Conservation (phyloP, 1,284 basidiomycete genomes). For the Heterobasidion parviporum region DNA sequence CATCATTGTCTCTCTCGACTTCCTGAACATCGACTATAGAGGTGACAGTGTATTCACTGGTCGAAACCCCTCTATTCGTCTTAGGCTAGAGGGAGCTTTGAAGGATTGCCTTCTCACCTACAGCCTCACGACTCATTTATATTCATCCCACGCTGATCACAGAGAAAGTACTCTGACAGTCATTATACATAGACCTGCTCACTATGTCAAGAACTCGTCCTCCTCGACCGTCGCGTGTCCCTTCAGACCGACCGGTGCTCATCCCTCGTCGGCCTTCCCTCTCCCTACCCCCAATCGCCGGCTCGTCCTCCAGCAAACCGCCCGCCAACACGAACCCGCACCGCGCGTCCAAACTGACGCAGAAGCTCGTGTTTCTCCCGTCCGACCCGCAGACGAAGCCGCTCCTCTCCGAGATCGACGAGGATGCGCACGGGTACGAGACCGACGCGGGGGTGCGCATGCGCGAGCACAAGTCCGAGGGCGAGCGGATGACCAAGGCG, state of each 20-base stretch:
- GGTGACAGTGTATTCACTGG: too few species aligned
- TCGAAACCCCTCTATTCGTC: too few species aligned
- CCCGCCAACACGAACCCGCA: conserved; percentile 37
- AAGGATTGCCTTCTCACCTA: too few species aligned
- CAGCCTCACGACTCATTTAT: too few species aligned
- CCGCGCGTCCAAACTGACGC: conserved; percentile 85
- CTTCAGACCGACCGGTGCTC: conserved; percentile 2
- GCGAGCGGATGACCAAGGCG: conserved; percentile 74
- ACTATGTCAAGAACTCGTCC: background rate
- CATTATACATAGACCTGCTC: background rate
- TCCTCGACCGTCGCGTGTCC: background rate
- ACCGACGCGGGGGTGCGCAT: conserved; percentile 46
- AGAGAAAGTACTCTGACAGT: too few species aligned
- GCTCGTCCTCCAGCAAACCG: conserved; percentile 23
- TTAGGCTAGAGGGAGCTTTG: too few species aligned
- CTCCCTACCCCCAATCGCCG: conserved; percentile 16
- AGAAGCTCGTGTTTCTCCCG: conserved; percentile 87
- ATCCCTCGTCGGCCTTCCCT: background rate
- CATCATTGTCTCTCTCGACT: too few species aligned
- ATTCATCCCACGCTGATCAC: too few species aligned
- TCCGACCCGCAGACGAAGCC: conserved; percentile 88
- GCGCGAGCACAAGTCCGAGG: conserved; percentile 67
- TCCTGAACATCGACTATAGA: too few species aligned
- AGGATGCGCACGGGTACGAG: conserved; percentile 52
- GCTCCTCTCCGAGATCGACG: conserved; percentile 36